Evolutionary conservation across 306 rosid genomes (phyloP), one percentile per base, ranked within the genome.

Genomic region (Vicia faba): DNA sequence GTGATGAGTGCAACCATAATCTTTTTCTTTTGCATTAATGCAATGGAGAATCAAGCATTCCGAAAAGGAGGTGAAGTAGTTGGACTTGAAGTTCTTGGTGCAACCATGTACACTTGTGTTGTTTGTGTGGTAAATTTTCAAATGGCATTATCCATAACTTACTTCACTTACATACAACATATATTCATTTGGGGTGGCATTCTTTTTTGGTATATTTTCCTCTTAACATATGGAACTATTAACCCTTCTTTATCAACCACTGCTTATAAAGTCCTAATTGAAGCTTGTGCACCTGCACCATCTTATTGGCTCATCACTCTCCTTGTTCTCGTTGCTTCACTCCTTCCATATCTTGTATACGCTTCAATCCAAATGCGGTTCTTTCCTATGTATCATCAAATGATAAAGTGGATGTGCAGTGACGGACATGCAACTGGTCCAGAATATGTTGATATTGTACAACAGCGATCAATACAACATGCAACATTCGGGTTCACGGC

Each of bases 81-180:
- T 0, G 87, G 82, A 28, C 71, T 83, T 7, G 86, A 86, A 67
- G 57, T 86, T 64, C 78, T 92, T 28, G 98, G 96, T 0, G 86
- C 86, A 54, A 89, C 91, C 11, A 80, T 92, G 88, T 92, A 86
- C 80, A 83, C 98, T 0, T 89, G 96, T 29, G 87, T 89, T 2
- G 93, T 92, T 16, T 92, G 96, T 91, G 89, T 71, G 7, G 96
- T 92, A 50, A 92, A 87, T 82, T 83, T 84, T 61, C 96, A 92
- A 68, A 84, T 92, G 96, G 92, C 96, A 16, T 26, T 92, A 8
- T 86, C 93, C 46, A 79, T 92, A 74, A 86, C 57, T 58, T 86
- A 87, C 81, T 89, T 92, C 85, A 86, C 98, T 4, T 86, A 83
- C 66, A 67, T 92, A 16, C 98, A 92, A 41, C 96, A 92, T 74